Base-by-base conservation (phyloP, 768 basidiomycete species). In the Suillus decipiens region DNA sequence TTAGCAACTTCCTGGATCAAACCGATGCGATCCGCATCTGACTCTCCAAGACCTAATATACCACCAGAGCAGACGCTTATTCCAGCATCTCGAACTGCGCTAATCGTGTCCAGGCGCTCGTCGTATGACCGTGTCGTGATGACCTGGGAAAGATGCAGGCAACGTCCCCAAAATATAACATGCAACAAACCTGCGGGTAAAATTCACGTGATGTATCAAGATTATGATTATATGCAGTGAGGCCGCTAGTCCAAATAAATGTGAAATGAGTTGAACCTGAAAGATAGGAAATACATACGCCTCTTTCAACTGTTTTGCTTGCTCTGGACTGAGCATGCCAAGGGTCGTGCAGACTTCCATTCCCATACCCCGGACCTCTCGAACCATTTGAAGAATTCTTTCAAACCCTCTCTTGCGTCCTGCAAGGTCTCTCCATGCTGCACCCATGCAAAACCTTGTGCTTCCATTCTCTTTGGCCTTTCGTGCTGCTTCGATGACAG, bases 311-410 rank as follows among this genome's bases (percentile, higher is more conserved):
- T 89, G 89, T 66, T 81, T 81, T 31, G 96, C 96, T 77, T 99
- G 96, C 63, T 95, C 94, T 28, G 95, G 92, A 12, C 88, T 87
- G 54, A 99, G 82, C 96, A 99, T 99, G 53, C 96, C 96, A 36
- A 99, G 86, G 5, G 96, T 99, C 47, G 96, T 98, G 80, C 96
- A 99, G 31, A 99, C 96, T 78, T 99, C 96, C 96, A 99, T 97
- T 45, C 90, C 96, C 93, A 98, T 95, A 22, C 86, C 92, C 67
- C 96, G 88, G 74, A 94, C 88, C 75, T 93, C 85, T 41, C 83
- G 82, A 62, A 99, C 96, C 95, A 99, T 99, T 66, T 87, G 80
- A 66, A 99, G 79, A 70, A 99, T 98, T 69, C 86, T 85, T 73
- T 97, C 93, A 67, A 99, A 99, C 0, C 96, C 95, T 48, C 92